These are phyloP conservation scores for Mortierella sp. DNA, from an alignment of 371 early-diverging fungal genomes.

Conservation along the genomic window DNA sequence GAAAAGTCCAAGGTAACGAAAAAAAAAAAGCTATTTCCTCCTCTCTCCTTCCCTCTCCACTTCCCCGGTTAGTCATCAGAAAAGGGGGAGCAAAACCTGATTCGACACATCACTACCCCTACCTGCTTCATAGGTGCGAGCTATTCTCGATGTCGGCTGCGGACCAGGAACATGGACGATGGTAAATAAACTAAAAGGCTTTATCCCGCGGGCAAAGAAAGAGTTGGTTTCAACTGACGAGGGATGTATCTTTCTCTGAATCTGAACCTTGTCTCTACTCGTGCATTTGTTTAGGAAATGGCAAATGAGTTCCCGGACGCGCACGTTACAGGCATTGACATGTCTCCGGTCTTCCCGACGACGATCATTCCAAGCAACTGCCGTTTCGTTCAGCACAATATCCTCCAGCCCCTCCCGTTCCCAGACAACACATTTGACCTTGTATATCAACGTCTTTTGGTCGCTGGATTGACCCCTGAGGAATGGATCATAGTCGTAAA, in stretches of 20 bases:
- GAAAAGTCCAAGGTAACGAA: conserved; percentile 46
- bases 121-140: conserved; percentile 41
- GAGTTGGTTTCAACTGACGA: not conserved
- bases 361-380: conserved; percentile 47
- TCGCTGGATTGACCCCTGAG: conserved; percentile 55
- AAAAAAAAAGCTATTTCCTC: not conserved
- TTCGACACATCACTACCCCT: too few relatives aligned
- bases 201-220: not conserved
- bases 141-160: conserved; percentile 41
- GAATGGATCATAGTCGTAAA: conserved; percentile 55
- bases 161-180: conserved; percentile 52
- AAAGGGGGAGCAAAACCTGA: too few relatives aligned
- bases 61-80: too few relatives aligned
- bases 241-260: not conserved
- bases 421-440: conserved; percentile 67
- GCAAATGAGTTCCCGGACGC: conserved; percentile 49
- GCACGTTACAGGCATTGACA: conserved; percentile 39
- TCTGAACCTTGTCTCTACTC: too few relatives aligned
- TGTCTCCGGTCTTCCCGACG: conserved; percentile 35
- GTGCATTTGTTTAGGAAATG: conserved; percentile 31
- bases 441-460: conserved; percentile 67
- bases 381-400: conserved; percentile 36
- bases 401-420: conserved; percentile 49
- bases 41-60: not conserved
- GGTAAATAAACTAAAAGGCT: conserved; percentile 12